Evolutionary conservation across 2,329 filamentous ascomycete species (phyloP).

Genomic region (Colletotrichum liaoningense): DNA sequence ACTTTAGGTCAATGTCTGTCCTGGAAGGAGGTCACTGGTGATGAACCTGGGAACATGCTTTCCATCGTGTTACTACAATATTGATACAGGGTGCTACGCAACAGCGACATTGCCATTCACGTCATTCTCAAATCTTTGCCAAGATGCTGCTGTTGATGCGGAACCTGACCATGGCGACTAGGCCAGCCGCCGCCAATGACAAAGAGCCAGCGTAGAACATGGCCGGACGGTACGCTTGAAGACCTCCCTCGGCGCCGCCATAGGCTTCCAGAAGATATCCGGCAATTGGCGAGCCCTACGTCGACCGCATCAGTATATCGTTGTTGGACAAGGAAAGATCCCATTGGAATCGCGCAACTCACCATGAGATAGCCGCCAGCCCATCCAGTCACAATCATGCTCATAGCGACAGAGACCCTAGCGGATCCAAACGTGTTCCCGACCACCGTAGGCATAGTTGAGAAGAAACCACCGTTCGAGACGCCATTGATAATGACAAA

Average conservation of each 20-base stretch:
- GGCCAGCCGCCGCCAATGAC: constrained; percentile 55
- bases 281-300: constrained; percentile 67
- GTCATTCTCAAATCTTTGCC: constrained; percentile 45
- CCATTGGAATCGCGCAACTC: constrained; percentile 37
- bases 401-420: constrained; percentile 66
- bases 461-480: constrained; percentile 73
- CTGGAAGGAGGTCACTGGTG: neutral
- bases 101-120: too few relatives aligned
- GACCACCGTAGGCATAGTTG: constrained; percentile 72
- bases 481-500: constrained; percentile 71
- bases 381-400: constrained; percentile 72
- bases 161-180: constrained; percentile 56
- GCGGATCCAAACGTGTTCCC: constrained; percentile 68
- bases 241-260: constrained; percentile 59
- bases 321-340: too few relatives aligned
- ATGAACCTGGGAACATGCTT: neutral
- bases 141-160: constrained; percentile 51
- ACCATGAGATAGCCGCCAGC: constrained; percentile 70
- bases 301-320: neutral
- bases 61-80: neutral
- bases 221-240: constrained; percentile 67
- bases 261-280: constrained; percentile 68
- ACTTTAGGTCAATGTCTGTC: neutral
- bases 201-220: constrained; percentile 72
- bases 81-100: neutral